Evolutionary conservation across 371 early-diverging fungal genomes (phyloP).

Genomic region (Dinochytrium kinnereticum): DNA sequence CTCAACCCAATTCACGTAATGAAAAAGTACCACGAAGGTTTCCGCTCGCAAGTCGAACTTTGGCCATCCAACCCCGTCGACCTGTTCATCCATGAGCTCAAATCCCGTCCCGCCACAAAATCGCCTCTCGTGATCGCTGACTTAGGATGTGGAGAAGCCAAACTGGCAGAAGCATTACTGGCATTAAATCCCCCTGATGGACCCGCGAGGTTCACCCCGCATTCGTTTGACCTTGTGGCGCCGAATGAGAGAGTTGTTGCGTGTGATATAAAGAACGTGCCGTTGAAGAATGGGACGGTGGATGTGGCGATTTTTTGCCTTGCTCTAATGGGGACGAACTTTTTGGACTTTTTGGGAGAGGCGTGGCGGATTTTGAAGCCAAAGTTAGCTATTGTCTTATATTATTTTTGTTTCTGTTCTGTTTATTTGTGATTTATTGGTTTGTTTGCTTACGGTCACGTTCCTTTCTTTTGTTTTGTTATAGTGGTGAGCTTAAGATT

Average conservation of each 20-base stretch:
- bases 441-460: too few species aligned
- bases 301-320: conserved; percentile 96
- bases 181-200: conserved; percentile 12
- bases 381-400: conserved; percentile 58
- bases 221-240: conserved; percentile 95
- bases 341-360: conserved; percentile 88
- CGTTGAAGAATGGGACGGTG: conserved; percentile 70
- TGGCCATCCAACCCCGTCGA: conserved; percentile 99
- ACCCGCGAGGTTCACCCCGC: conserved; percentile 62
- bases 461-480: neutral
- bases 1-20: too few species aligned
- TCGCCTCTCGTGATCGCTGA: conserved; percentile 79
- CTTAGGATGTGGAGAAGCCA: conserved; percentile 98
- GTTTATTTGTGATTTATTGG: too few species aligned
- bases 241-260: conserved; percentile 84
- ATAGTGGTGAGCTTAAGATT: conserved; percentile 87
- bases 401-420: neutral
- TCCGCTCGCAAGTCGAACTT: conserved; percentile 87
- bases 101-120: conserved; percentile 31
- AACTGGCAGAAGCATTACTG: conserved; percentile 76
- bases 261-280: conserved; percentile 92
- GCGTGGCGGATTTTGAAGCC: conserved; percentile 87
- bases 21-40: conserved; percentile 98
- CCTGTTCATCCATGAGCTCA: conserved; percentile 75
- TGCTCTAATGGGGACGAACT: conserved; percentile 98